Evolutionary conservation across 2,329 filamentous ascomycete species (phyloP).

Genomic region (Tolypocladium ovalisporum): DNA sequence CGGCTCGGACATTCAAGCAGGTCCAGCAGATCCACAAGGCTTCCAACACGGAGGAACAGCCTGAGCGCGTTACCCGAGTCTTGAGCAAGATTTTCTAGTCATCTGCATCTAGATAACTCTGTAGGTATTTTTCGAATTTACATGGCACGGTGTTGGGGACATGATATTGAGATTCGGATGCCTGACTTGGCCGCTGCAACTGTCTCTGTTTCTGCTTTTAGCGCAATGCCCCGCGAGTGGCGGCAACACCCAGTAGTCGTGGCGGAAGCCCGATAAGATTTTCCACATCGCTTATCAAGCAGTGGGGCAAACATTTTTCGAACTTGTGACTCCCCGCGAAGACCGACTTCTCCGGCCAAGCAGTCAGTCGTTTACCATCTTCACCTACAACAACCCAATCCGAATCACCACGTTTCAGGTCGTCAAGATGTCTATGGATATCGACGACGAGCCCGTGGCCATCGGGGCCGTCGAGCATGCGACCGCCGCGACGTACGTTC

Average conservation of each 20-base stretch:
- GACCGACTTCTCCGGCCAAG: slow-evolving; percentile 9
- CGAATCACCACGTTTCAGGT: slow-evolving; percentile 4
- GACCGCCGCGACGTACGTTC: slow-evolving; percentile 29
- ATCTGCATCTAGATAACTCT: neutral
- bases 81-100: slow-evolving; percentile 54
- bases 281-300: slow-evolving; percentile 23
- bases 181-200: neutral
- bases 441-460: slow-evolving; percentile 30
- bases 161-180: neutral
- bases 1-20: slow-evolving; percentile 52
- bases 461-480: slow-evolving; percentile 21
- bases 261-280: slow-evolving; percentile 14
- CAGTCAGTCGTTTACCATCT: slow-evolving; percentile 5
- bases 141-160: slow-evolving; percentile 1
- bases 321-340: neutral
- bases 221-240: neutral
- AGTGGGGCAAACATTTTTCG: slow-evolving; percentile 25
- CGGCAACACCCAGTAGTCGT: neutral
- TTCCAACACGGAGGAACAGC: slow-evolving; percentile 30
- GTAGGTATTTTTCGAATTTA: neutral
- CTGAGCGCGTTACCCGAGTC: slow-evolving; percentile 47
- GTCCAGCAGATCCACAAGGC: slow-evolving; percentile 45
- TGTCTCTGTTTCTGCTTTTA: neutral
- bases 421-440: slow-evolving; percentile 29
- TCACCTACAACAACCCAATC: slow-evolving; percentile 7